Evolutionary conservation across 2,329 filamentous ascomycete species (phyloP), one percentile per base, ranked within the genome.

Genomic region (Trichoderma aggressivum): DNA sequence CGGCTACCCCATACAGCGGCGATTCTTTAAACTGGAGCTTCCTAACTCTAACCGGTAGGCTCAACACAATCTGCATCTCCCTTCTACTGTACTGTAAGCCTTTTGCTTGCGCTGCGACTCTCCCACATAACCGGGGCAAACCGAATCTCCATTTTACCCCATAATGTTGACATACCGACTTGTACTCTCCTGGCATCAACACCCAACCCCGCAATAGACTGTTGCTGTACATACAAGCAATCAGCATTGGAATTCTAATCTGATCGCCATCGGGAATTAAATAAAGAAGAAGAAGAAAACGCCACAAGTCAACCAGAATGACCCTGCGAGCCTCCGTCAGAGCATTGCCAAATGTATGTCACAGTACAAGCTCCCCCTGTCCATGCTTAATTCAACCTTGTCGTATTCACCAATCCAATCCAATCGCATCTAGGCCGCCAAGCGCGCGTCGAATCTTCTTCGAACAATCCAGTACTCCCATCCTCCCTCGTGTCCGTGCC

Each of bases 401-500:
- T 59, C 14, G 56, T 60, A 36, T 61, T 53, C 34, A 61, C 55
- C 56, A 69, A 69, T 11, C 28, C 28, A 39, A 28, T 28, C 26
- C 5, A 28, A n/a, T n/a, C n/a, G n/a, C 26, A 53, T 28, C 30
- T 73, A 89, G 89, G 85, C 87, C 74, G 87, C 89, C 34, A 85
- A 87, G 60, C 86, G 90, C 75, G 93, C 93, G 18, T 83, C 90
- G 72, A 92, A 87, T 75, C 86, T 95, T 63, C 90, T 98, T 63
- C 91, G 93, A 69, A 94, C 95, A n/a, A 90, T 99, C 70, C 95
- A 97, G 81, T 97, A 91, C 80, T 92, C 91, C 1, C 95, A 96
- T 79, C 94, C 93, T 71, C 94, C 94, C 7, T 90, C 87, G 67
- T 98, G 94, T 79, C 96, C 96, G 1, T 98, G 96, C 81, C 96